A percentile compares a stretch with the other conserved stretches of the same genome.
phyloP scores from a whole-genome alignment of 768 basidiomycete species.

The Lactarius hengduanensis region DNA sequence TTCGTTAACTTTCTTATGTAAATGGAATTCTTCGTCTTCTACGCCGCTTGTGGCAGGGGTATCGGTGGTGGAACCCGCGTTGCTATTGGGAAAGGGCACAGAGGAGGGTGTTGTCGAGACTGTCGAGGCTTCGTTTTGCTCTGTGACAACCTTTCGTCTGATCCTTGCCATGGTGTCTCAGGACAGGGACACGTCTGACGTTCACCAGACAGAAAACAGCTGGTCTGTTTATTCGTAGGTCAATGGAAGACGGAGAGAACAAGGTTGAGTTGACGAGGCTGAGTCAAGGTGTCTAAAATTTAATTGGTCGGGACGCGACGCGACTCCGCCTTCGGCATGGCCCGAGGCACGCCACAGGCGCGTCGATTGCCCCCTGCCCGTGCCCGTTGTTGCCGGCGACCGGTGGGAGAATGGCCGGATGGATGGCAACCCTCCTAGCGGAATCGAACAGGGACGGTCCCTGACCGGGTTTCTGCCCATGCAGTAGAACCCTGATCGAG shows the following conservation, averaged over 20 bases:
- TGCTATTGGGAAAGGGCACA: constrained; percentile 26
- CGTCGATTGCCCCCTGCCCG: constrained; percentile 8
- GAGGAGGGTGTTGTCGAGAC: constrained; percentile 18
- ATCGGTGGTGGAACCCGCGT: constrained; percentile 11
- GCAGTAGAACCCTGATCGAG: neutral
- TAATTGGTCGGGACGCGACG: constrained; percentile 2
- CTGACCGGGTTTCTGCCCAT: neutral
- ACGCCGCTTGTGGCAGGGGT: constrained; percentile 25
- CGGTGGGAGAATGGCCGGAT: neutral
- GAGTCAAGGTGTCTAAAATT: neutral
- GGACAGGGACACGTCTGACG: constrained; percentile 1
- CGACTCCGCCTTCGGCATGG: constrained; percentile 11
- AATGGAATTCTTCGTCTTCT: constrained; percentile 29
- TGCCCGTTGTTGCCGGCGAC: neutral
- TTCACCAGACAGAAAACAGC: constrained; percentile 7
- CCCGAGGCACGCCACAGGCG: constrained; percentile 21
- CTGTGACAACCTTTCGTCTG: constrained; percentile 4
- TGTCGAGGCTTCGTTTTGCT: constrained; percentile 13
- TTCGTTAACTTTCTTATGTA: constrained; percentile 31
- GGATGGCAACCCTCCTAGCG: neutral
- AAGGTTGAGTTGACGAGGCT: neutral
- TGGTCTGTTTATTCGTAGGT: constrained; percentile 22
- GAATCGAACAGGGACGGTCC: neutral
- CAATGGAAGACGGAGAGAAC: constrained; percentile 3
- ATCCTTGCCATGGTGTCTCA: constrained; percentile 11